These are phyloP conservation scores for Hypoxylon fragiforme DNA, from an alignment of 495 filamentous ascomycete species.

Conservation along the genomic window DNA sequence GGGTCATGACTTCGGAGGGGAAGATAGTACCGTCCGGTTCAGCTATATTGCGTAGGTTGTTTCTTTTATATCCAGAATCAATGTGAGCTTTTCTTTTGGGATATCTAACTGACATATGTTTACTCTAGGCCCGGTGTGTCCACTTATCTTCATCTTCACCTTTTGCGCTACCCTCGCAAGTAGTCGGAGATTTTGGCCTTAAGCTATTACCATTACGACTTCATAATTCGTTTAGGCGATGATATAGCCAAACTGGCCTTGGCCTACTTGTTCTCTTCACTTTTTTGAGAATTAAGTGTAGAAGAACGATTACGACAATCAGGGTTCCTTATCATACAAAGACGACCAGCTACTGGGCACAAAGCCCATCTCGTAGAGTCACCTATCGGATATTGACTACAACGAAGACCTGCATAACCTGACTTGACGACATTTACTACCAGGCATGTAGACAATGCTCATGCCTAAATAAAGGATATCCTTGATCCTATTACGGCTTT, in stretches of 20 bases:
- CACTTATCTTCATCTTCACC: slow-evolving; percentile 14
- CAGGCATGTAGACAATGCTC: too few relatives aligned
- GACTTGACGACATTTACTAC: too few relatives aligned
- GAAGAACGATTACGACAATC: too few relatives aligned
- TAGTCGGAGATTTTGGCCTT: slow-evolving; percentile 31
- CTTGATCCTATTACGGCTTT: too few relatives aligned
- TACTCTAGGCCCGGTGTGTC: slow-evolving; percentile 22
- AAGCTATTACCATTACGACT: slow-evolving; percentile 1
- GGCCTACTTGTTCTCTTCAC: too few relatives aligned
- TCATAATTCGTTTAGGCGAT: not conserved
- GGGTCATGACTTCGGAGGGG: slow-evolving; percentile 72
- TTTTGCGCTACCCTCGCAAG: slow-evolving; percentile 25
- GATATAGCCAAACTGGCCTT: not conserved
- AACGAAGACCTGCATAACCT: too few relatives aligned
- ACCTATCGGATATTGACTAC: too few relatives aligned
- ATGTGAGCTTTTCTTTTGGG: not conserved
- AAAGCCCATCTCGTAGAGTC: too few relatives aligned
- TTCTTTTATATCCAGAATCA: not conserved
- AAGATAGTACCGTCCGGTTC: slow-evolving; percentile 65
- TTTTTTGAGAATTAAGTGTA: too few relatives aligned
- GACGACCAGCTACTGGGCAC: too few relatives aligned
- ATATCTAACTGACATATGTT: slow-evolving; percentile 8
- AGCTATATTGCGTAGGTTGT: slow-evolving; percentile 51
- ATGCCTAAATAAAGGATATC: too few relatives aligned
- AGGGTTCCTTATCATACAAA: too few relatives aligned